Conservation (phyloP, 2,329 filamentous ascomycete genomes). For the Colletotrichum graminicola region DNA sequence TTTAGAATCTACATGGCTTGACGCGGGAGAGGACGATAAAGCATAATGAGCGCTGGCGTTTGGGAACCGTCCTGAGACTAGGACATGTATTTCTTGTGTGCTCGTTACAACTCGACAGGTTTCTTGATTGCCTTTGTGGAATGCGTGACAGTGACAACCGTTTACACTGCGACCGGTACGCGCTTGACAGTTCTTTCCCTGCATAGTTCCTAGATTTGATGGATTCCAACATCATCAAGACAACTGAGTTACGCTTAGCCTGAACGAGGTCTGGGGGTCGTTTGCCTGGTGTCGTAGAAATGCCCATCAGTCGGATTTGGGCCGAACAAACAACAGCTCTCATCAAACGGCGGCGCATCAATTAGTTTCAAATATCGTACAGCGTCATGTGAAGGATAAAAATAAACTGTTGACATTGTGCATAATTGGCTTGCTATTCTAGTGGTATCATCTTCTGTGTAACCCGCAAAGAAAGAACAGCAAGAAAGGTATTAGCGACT, state of each 20-base stretch:
- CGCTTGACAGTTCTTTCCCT: neutral
- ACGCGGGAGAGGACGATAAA: slow-evolving; percentile 20
- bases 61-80: slow-evolving; percentile 16
- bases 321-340: neutral
- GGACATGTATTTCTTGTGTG: slow-evolving; percentile 14
- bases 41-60: slow-evolving; percentile 37
- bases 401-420: slow-evolving; percentile 32
- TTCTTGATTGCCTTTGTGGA: neutral
- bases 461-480: slow-evolving; percentile 40
- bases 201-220: neutral
- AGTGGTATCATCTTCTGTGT: slow-evolving; percentile 44
- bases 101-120: neutral
- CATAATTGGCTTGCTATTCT: slow-evolving; percentile 41
- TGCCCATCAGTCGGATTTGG: too few relatives aligned
- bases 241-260: neutral
- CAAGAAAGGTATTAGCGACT: slow-evolving; percentile 38
- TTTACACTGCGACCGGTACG: neutral
- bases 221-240: neutral
- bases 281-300: too few relatives aligned
- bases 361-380: neutral
- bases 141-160: neutral
- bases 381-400: neutral
- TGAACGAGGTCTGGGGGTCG: neutral
- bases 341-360: too few relatives aligned
- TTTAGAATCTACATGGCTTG: neutral